A percentile compares a stretch with the other conserved stretches of the same genome.
Conservation (phyloP, 2,329 filamentous ascomycete genomes). For the Capronia americana region DNA sequence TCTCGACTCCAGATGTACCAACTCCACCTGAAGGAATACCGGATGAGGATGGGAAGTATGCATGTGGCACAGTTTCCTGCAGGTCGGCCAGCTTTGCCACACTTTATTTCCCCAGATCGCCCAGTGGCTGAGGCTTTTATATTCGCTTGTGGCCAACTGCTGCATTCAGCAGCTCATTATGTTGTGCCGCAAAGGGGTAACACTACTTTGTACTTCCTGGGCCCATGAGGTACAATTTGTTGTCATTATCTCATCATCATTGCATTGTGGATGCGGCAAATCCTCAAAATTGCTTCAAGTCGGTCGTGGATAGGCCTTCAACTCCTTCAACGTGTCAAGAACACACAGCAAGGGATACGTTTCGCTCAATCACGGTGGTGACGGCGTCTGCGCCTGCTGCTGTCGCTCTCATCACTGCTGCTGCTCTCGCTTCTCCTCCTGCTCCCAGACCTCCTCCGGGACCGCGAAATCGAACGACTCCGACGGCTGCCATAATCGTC, state of each 20-base stretch:
- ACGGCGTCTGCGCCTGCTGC: slow-evolving; percentile 32
- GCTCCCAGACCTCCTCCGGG: slow-evolving; percentile 25
- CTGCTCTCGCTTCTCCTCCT: slow-evolving; percentile 26
- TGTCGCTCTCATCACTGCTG: slow-evolving; percentile 33
- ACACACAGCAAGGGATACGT: background rate
- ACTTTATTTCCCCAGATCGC: slow-evolving; percentile 25
- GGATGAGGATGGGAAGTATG: slow-evolving; percentile 3
- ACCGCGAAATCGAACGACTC: slow-evolving; percentile 26
- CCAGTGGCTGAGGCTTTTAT: background rate
- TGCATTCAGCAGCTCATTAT: background rate
- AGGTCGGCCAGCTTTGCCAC: slow-evolving; percentile 18
- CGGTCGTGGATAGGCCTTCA: slow-evolving; percentile 4
- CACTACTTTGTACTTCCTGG: background rate
- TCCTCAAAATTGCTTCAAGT: background rate
- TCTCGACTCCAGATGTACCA: slow-evolving; percentile 15
- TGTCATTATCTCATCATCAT: background rate
- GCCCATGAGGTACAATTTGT: background rate
- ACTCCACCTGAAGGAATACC: slow-evolving; percentile 6
- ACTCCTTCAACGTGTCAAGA: background rate
- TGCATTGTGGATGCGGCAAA: background rate
- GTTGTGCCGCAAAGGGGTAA: background rate
- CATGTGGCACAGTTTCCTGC: slow-evolving; percentile 2
- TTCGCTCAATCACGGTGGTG: slow-evolving; percentile 19
- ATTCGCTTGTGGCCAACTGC: background rate
- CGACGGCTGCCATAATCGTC: slow-evolving; percentile 23